Conservation (phyloP, 768 basidiomycete species). For the Aureoboletus auriporus region DNA sequence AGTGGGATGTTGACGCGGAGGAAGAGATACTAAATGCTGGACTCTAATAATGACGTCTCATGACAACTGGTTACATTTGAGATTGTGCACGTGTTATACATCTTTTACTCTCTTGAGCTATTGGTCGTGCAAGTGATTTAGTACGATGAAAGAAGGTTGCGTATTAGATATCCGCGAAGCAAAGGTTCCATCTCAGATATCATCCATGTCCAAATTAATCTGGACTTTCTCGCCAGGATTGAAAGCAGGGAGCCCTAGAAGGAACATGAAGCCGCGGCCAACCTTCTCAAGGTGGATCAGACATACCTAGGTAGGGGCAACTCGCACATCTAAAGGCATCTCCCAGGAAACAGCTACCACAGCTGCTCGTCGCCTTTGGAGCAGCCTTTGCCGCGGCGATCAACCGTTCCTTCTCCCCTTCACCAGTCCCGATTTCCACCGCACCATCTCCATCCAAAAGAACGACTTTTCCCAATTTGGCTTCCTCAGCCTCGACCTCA, state of each 20-base stretch:
- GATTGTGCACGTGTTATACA: not conserved
- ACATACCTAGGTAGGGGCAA: slow-evolving; percentile 93
- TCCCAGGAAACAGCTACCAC: slow-evolving; percentile 95
- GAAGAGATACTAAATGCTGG: slow-evolving; percentile 1
- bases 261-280: slow-evolving; percentile 8
- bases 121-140: not conserved
- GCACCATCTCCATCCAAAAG: slow-evolving; percentile 60
- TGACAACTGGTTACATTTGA: too few relatives aligned
- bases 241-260: slow-evolving; percentile 91
- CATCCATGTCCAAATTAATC: slow-evolving; percentile 85
- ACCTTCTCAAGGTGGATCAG: not conserved
- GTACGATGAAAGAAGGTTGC: not conserved
- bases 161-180: slow-evolving; percentile 1
- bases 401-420: slow-evolving; percentile 62
- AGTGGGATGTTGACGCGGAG: slow-evolving; percentile 20
- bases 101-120: not conserved
- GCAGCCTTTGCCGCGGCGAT: slow-evolving; percentile 63
- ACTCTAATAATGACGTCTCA: not conserved
- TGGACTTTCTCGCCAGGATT: slow-evolving; percentile 98
- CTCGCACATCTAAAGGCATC: slow-evolving; percentile 96
- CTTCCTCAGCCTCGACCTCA: slow-evolving; percentile 87
- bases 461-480: slow-evolving; percentile 55
- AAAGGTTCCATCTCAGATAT: slow-evolving; percentile 48
- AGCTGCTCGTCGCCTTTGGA: slow-evolving; percentile 90
- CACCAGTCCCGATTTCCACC: slow-evolving; percentile 51